These are phyloP conservation scores for Kernera saxatilis DNA, from an alignment of 345 rosid genomes.

Conservation along the genomic window DNA sequence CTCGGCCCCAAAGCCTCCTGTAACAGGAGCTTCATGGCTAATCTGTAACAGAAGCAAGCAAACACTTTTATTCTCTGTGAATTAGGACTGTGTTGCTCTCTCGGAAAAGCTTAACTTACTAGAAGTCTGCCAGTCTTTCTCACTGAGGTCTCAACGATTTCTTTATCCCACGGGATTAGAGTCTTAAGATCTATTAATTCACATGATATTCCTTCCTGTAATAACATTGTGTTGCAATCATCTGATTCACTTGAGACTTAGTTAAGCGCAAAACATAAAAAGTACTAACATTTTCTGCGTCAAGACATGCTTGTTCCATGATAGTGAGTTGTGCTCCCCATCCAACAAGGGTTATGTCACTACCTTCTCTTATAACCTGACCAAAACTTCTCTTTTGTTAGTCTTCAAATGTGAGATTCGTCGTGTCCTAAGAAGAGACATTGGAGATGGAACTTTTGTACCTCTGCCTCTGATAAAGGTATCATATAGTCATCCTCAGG, in stretches of 20 bases:
- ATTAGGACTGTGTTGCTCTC: background rate
- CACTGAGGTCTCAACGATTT: slow-evolving; percentile 72
- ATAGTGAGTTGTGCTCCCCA: slow-evolving; percentile 88
- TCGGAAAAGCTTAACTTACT: slow-evolving; percentile 33
- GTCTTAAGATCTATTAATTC: slow-evolving; percentile 80
- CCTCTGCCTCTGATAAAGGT: slow-evolving; percentile 86
- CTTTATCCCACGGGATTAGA: slow-evolving; percentile 81
- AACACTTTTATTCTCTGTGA: background rate
- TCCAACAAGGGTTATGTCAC: slow-evolving; percentile 78
- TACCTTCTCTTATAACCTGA: slow-evolving; percentile 53
- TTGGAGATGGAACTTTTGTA: background rate
- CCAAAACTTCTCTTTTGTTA: background rate
- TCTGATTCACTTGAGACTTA: background rate
- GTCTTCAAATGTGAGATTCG: background rate
- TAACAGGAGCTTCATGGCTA: slow-evolving; percentile 83
- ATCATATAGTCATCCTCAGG: slow-evolving; percentile 82
- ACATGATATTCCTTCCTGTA: slow-evolving; percentile 80
- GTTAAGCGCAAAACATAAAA: background rate
- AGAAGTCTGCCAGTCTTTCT: slow-evolving; percentile 77
- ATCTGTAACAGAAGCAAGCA: slow-evolving; percentile 37
- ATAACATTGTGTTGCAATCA: background rate
- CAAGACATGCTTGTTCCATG: slow-evolving; percentile 75
- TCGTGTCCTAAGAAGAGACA: background rate
- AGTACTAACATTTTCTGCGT: slow-evolving; percentile 59
- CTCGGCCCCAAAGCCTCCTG: slow-evolving; percentile 94